These are phyloP conservation scores for Dictyostelium gargantuum DNA, from an alignment of 208 protist genomes.

Conservation along the genomic window DNA sequence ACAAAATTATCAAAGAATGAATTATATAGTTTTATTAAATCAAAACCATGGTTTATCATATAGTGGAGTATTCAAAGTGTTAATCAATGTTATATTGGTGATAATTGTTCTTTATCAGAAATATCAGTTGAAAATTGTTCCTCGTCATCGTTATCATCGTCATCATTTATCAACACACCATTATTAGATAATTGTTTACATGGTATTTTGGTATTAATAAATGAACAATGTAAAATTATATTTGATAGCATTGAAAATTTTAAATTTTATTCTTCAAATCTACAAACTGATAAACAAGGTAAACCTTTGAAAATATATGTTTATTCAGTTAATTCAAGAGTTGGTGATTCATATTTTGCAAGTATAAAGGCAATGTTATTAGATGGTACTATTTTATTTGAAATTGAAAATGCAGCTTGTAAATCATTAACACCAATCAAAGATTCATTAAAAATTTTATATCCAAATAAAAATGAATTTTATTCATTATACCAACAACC, in stretches of 20 bases:
- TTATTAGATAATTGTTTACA: conserved; percentile 7
- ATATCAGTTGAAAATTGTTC: background rate
- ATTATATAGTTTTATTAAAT: background rate
- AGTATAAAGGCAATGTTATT: background rate
- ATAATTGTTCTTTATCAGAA: background rate
- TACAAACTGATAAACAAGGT: background rate
- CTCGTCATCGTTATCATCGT: background rate
- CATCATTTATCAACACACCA: background rate
- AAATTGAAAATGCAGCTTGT: background rate
- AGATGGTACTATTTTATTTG: background rate
- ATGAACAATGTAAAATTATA: background rate
- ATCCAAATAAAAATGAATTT: background rate
- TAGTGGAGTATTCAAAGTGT: background rate
- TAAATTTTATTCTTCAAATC: background rate
- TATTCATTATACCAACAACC: background rate
- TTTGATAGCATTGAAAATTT: conserved; percentile 19
- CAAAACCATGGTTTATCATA: background rate
- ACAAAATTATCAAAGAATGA: background rate
- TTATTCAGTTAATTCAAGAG: background rate
- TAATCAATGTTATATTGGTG: background rate
- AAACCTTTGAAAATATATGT: background rate
- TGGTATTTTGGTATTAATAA: background rate
- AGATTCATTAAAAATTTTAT: background rate
- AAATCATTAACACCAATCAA: background rate
- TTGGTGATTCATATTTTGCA: background rate